Evolutionary conservation across 306 rosid species (phyloP), one percentile per base, ranked within the genome.

Genomic region (Sicyos baderoa): DNA sequence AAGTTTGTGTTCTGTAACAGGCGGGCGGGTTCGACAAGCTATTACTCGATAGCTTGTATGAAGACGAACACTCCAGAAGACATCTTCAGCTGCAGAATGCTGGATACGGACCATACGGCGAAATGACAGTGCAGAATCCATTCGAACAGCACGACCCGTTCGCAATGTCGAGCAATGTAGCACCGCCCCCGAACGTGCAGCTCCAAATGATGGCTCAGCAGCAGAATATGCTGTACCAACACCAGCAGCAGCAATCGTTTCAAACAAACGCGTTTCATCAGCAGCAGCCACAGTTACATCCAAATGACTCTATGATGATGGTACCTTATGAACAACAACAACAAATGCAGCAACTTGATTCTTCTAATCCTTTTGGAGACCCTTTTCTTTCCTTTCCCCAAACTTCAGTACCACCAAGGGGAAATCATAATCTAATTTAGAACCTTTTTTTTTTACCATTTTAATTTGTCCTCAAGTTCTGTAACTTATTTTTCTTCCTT

Each of bases 21-120:
- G 99, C 84, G 15, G 99, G 99, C 55, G 99, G 97, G 6, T 93
- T 93, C 74, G 86, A 93, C 86, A 86, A 77, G 77, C 75, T 90
- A 78, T 77, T 93, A 72, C 96, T 93, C 17, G 90, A 93, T 80
- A 93, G 99, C 81, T 79, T 90, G 81, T 93, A 93, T 15, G 99
- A 93, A 66, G 95, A 93, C 64, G 96, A 88, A 10, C 50, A 79
- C 55, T 80, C 97, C 2, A 86, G 99, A 77, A 88, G 96, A 83
- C 90, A 88, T 17, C 61, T 90, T 71, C 95, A 93, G 69, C 82
- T 88, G 45, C 97, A 80, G 62, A 86, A 86, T 78, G 95, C 96
- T 37, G 96, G 95, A 49, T 86, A 90, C 66, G 96, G 96, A 66
- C 14, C 62, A 17, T 74, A 78, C 23, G 81, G 82, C 1, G 84